Evolutionary conservation across 306 rosid genomes (phyloP), one percentile per base, ranked within the genome.

Genomic region (Corylus americana): DNA sequence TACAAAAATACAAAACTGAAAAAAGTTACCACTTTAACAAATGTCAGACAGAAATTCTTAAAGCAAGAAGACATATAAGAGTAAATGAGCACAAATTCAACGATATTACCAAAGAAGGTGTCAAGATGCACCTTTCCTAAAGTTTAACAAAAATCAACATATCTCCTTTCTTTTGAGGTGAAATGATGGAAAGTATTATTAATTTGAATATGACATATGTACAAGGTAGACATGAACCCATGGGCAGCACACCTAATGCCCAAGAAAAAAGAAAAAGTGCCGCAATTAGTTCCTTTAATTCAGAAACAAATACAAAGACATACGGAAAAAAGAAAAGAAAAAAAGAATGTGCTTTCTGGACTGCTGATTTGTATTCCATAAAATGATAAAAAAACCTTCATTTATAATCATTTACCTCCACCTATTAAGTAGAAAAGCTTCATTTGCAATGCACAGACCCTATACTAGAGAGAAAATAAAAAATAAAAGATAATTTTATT

Each of bases 1-100:
- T 95, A 92, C 83, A 88, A 86, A 80, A 29, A 62, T 25, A 2
- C 42, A 55, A 78, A 54, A 50, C 14, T 12, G 3, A 72, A 0
- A 18, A 57, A n/a, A 17, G 2, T 10, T 47, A 25, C 3, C n/a
- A 54, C 51, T 22, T 54, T 25, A 3, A 70, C 74, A 25, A 8
- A 12, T 25, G 35, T 5, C 9, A 18, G 5, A 31, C 50, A 8
- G 45, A 47, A 13, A 5, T 64, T 12, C 39, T 11, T 12, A 1
- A 20, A 63, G 42, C 11, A 35, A 63, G 18, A 67, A 67, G 49
- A 42, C n/a, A 67, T 37, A 67, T 67, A 11, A 67, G 25, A 17
- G 51, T 9, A 25, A 42, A 18, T 18, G 14, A 18, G 27, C 8
- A 67, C 18, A 64, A 16, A 1, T 29, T 62, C 18, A 64, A 35